Conservation (phyloP, 441 rosid species). For the Metrosideros polymorpha region DNA sequence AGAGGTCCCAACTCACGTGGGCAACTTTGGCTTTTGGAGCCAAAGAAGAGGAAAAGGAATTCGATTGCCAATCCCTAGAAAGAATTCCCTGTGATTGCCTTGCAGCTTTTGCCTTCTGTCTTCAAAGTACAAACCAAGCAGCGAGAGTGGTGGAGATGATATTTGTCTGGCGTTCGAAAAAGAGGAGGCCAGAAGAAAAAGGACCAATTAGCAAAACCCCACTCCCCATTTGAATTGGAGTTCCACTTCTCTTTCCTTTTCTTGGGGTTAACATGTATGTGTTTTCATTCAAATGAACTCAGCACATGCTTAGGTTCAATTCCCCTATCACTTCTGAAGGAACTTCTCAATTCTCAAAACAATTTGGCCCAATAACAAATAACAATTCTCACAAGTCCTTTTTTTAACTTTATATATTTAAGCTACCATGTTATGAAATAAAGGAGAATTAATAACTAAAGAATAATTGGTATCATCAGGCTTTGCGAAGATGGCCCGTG, state of each 20-base stretch:
- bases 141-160: not conserved
- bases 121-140: not conserved
- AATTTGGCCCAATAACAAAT: not conserved
- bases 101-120: not conserved
- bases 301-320: not conserved
- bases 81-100: not conserved
- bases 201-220: not conserved
- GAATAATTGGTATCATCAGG: not conserved
- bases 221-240: not conserved
- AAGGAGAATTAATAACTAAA: not conserved
- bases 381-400: not conserved
- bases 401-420: not conserved
- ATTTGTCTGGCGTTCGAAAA: not conserved
- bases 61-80: not conserved
- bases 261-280: not conserved
- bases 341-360: not conserved
- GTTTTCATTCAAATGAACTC: not conserved
- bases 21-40: not conserved
- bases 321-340: not conserved
- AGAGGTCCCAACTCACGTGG: not conserved
- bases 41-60: not conserved
- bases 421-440: not conserved
- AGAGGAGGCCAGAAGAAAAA: not conserved
- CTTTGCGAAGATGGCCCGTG: not conserved
- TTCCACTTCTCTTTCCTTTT: not conserved